Percentiles rank a stretch among this genome's conserved stretches.
These are phyloP conservation scores for Penicillium olsonii DNA, from an alignment of 2,329 filamentous ascomycete genomes.

Conservation along the genomic window DNA sequence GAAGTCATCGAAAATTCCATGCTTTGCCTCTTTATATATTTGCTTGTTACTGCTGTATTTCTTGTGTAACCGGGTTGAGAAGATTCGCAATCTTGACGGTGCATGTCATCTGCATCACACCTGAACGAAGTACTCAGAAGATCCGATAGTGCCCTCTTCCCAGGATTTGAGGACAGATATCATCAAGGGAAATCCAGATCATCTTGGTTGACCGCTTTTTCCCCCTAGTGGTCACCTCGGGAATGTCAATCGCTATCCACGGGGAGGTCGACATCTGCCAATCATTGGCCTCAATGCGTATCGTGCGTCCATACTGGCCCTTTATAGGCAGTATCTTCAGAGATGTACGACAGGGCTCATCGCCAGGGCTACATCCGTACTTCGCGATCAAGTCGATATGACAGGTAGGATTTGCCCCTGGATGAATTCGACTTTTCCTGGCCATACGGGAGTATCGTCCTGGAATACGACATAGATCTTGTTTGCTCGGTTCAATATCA, in stretches of 20 bases:
- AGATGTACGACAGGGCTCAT: neutral
- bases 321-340: constrained; percentile 8
- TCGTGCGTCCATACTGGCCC: constrained; percentile 11
- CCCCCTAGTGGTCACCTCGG: neutral
- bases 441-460: no score
- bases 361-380: no score
- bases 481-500: no score
- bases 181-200: constrained; percentile 4
- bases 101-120: no score
- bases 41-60: neutral
- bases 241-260: neutral
- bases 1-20: neutral
- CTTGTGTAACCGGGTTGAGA: no score
- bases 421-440: no score
- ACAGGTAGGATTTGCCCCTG: no score
- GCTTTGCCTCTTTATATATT: neutral
- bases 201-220: constrained; percentile 4
- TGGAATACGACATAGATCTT: no score
- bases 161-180: neutral
- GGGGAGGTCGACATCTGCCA: constrained; percentile 7
- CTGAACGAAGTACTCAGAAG: no score
- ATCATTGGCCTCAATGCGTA: constrained; percentile 10
- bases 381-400: no score
- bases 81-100: no score
- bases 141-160: neutral